phyloP scores from a whole-genome alignment of 257 asterid genomes.

The Plectranthus barbatus region DNA sequence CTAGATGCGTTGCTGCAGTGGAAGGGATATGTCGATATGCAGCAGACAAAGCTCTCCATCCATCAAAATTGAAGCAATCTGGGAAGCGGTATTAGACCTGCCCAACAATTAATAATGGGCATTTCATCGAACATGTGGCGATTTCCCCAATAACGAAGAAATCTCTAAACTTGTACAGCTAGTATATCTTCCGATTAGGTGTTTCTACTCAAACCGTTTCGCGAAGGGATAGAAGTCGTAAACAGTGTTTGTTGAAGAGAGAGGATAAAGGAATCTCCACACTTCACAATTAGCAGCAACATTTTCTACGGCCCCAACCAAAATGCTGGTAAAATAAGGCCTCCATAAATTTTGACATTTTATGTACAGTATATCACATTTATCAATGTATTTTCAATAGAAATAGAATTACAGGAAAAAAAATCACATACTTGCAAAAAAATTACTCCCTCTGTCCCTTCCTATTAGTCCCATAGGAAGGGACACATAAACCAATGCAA shows the following conservation, averaged over 20 bases:
- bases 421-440: too few species aligned
- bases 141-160: neutral
- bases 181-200: neutral
- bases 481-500: too few species aligned
- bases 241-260: neutral
- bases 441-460: too few species aligned
- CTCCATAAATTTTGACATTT: too few species aligned
- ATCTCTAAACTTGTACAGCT: neutral
- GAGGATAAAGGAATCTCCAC: neutral
- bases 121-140: conserved; percentile 37
- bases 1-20: conserved; percentile 4
- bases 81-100: neutral
- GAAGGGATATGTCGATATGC: conserved; percentile 5
- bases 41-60: conserved; percentile 28
- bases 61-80: conserved; percentile 12
- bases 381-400: too few species aligned
- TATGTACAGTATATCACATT: too few species aligned
- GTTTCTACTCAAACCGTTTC: neutral
- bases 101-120: conserved; percentile 13
- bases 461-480: too few species aligned
- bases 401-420: too few species aligned
- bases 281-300: too few species aligned
- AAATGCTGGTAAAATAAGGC: too few species aligned
- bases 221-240: neutral
- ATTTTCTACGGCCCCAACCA: too few species aligned